A percentile compares a stretch with the other conserved stretches of the same genome.
These are phyloP conservation scores for Didymella exigua DNA, from an alignment of 2,329 filamentous ascomycete genomes.

Conservation along the genomic window DNA sequence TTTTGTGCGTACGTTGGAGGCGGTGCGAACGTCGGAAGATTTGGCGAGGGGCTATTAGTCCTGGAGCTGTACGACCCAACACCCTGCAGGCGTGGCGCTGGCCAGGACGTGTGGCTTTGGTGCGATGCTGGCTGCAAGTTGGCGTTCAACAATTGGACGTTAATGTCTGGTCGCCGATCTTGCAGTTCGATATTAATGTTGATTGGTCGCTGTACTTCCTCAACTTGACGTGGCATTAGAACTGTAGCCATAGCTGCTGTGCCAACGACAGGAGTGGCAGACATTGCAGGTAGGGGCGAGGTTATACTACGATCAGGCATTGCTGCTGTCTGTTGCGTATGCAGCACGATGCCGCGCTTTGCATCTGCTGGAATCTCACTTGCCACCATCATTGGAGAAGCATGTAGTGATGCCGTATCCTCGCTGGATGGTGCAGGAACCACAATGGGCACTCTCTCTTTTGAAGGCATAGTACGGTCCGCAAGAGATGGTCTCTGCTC, in stretches of 20 bases:
- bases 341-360: constrained; percentile 1
- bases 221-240: constrained; percentile 39
- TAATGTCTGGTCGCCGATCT: constrained; percentile 29
- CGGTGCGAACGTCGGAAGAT: constrained; percentile 39
- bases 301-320: constrained; percentile 22
- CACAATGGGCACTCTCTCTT: constrained; percentile 5
- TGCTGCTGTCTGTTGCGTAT: constrained; percentile 20
- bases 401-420: not conserved
- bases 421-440: constrained; percentile 1
- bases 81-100: constrained; percentile 21
- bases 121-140: constrained; percentile 27
- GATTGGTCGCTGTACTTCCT: constrained; percentile 32
- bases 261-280: constrained; percentile 40
- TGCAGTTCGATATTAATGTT: constrained; percentile 43
- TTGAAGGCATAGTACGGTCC: constrained; percentile 16
- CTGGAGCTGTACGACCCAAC: constrained; percentile 16
- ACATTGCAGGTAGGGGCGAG: constrained; percentile 38
- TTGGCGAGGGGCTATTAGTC: constrained; percentile 22
- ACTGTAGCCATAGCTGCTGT: constrained; percentile 43
- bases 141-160: constrained; percentile 19
- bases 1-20: constrained; percentile 38
- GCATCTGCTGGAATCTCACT: constrained; percentile 2
- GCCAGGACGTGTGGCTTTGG: constrained; percentile 24
- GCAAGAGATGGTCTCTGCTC: constrained; percentile 27
- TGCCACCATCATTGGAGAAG: not conserved